These are phyloP conservation scores for Exsudoporus frostii DNA, from an alignment of 768 basidiomycete genomes.

Conservation along the genomic window DNA sequence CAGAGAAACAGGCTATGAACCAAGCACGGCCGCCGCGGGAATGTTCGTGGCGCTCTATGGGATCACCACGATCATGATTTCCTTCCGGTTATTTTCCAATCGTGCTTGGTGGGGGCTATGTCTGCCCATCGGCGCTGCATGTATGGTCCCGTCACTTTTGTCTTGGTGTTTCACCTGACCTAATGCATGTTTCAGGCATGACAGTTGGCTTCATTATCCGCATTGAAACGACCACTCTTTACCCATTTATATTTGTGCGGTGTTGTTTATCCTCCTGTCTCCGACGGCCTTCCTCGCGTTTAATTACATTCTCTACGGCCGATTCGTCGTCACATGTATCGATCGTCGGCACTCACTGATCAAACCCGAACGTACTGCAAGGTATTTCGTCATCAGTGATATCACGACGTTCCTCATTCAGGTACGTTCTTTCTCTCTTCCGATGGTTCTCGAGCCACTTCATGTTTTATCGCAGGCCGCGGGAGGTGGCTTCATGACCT, in stretches of 20 bases:
- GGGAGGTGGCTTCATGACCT: conserved; percentile 21
- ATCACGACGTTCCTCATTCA: conserved; percentile 28
- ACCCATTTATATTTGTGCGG: conserved; percentile 14
- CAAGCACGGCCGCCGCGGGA: conserved; percentile 21
- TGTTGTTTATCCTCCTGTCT: conserved; percentile 23
- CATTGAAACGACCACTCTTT: conserved; percentile 13
- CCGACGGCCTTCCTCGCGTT: conserved; percentile 33
- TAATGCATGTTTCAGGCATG: conserved; percentile 11
- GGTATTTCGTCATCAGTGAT: conserved; percentile 29
- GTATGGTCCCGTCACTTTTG: conserved; percentile 7
- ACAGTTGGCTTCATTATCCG: conserved; percentile 21
- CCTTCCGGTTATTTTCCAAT: conserved; percentile 17
- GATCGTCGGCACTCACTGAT: conserved; percentile 21
- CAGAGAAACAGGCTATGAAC: conserved; percentile 18
- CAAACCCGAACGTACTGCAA: conserved; percentile 22
- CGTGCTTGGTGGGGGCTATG: conserved; percentile 32
- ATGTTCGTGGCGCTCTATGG: conserved; percentile 22
- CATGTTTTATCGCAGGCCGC: conserved; percentile 9
- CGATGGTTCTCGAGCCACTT: not conserved
- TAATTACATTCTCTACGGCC: conserved; percentile 33
- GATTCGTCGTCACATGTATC: conserved; percentile 19
- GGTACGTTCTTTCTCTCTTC: conserved; percentile 5
- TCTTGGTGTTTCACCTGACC: conserved; percentile 1
- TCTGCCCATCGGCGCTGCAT: conserved; percentile 29
- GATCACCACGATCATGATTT: conserved; percentile 10